These are phyloP conservation scores for Trichoderma atrobrunneum DNA, from an alignment of 2,329 filamentous ascomycete species.

Conservation along the genomic window DNA sequence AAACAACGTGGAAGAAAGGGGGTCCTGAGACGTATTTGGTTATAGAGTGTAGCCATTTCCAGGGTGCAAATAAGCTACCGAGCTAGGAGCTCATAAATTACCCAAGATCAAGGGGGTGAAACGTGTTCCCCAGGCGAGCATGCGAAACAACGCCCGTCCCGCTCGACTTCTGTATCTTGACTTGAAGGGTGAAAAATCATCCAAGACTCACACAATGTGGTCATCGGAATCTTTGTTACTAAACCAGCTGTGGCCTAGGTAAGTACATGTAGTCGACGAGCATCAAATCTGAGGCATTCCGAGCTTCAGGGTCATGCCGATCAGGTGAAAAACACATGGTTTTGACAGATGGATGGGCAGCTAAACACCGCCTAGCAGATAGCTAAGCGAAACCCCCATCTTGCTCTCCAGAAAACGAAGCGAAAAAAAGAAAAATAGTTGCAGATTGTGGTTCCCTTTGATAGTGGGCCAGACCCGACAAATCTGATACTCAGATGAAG, in stretches of 20 bases:
- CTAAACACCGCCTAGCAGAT: neutral
- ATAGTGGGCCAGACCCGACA: neutral
- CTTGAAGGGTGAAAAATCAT: neutral
- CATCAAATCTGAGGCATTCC: neutral
- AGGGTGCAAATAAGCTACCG: slow-evolving; percentile 13
- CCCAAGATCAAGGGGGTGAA: neutral
- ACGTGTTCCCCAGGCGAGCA: slow-evolving; percentile 4
- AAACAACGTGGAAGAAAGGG: slow-evolving; percentile 1
- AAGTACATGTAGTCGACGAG: neutral
- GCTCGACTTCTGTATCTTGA: neutral
- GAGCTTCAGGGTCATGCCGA: neutral
- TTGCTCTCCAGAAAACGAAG: neutral
- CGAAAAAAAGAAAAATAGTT: neutral
- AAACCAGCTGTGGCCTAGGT: neutral
- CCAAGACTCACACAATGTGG: neutral
- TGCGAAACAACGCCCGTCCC: neutral
- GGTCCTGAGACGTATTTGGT: neutral
- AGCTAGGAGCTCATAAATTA: neutral
- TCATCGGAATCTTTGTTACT: neutral
- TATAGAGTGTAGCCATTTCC: neutral
- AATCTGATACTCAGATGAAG: slow-evolving; percentile 5
- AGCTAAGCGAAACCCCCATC: neutral
- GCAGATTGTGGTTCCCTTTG: neutral
- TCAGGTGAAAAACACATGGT: neutral
- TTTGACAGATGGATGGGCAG: neutral